These are phyloP conservation scores for Austroboletus niveus DNA, from an alignment of 1,284 basidiomycete species.

Conservation along the genomic window DNA sequence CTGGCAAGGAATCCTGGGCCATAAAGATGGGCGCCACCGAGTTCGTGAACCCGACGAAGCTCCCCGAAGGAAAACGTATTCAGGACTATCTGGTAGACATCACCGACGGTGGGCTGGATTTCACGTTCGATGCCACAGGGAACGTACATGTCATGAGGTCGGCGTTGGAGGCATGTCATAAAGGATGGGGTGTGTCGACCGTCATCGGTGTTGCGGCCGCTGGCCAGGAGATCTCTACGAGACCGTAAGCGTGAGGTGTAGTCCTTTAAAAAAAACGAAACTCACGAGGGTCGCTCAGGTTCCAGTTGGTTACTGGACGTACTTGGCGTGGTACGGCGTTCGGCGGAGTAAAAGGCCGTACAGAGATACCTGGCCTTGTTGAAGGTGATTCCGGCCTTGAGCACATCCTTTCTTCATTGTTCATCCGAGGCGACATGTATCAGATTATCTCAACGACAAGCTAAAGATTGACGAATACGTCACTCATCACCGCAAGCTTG, in stretches of 20 bases:
- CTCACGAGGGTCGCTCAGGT: constrained; percentile 45
- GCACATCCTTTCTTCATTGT: background rate
- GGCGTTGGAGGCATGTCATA: constrained; percentile 96
- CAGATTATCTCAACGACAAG: constrained; percentile 72
- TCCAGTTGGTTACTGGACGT: constrained; percentile 87
- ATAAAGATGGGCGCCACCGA: constrained; percentile 96
- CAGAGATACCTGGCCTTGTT: constrained; percentile 89
- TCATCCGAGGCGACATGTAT: background rate
- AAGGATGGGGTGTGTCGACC: constrained; percentile 98
- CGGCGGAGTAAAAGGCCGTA: constrained; percentile 97
- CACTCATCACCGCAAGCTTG: constrained; percentile 74
- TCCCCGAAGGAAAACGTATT: constrained; percentile 78
- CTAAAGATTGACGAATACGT: constrained; percentile 90
- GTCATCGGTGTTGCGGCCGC: constrained; percentile 94
- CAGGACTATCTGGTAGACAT: constrained; percentile 90
- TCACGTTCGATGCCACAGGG: constrained; percentile 96
- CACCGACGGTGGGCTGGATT: constrained; percentile 97
- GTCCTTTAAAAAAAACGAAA: background rate
- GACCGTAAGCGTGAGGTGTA: constrained; percentile 66
- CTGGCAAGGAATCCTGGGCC: constrained; percentile 85
- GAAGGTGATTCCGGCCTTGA: constrained; percentile 49
- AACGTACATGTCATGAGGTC: constrained; percentile 95
- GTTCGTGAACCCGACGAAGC: constrained; percentile 83
- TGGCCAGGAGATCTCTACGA: constrained; percentile 96
- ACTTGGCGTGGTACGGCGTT: constrained; percentile 96